Evolutionary conservation across 2,329 filamentous ascomycete genomes (phyloP).

Genomic region (Curvularia sp.): DNA sequence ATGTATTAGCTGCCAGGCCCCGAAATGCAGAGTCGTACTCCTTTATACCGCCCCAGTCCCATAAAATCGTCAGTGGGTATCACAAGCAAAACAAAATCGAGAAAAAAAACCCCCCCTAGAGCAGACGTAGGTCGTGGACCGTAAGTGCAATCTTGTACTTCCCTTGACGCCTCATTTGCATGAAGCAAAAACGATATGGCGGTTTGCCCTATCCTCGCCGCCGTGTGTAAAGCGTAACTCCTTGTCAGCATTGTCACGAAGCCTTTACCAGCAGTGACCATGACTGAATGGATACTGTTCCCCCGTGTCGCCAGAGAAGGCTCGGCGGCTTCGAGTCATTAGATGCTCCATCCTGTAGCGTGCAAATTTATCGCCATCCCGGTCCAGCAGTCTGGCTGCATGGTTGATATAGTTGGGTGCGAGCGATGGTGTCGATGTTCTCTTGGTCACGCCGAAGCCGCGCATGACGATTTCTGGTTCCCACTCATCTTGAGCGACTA

Average conservation of each 20-base stretch:
- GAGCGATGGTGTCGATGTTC: not conserved
- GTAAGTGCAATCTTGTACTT: too few relatives aligned
- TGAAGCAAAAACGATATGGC: not conserved
- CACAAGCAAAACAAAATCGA: too few relatives aligned
- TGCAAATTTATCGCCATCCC: constrained; percentile 16
- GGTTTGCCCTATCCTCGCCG: not conserved
- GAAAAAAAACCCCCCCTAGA: too few relatives aligned
- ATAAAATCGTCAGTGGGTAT: too few relatives aligned
- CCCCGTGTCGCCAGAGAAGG: not conserved
- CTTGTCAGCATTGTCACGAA: not conserved
- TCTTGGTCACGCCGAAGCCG: constrained; percentile 17
- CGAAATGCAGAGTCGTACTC: too few relatives aligned
- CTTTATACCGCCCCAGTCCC: too few relatives aligned
- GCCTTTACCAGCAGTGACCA: not conserved
- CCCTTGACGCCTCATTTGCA: too few relatives aligned
- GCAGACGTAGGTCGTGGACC: too few relatives aligned
- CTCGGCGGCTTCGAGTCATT: too few relatives aligned
- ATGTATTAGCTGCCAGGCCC: not conserved
- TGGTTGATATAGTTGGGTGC: constrained; percentile 6
- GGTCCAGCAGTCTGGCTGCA: constrained; percentile 15
- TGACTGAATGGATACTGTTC: not conserved
- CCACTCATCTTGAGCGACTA: constrained; percentile 14
- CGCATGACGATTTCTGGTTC: constrained; percentile 10
- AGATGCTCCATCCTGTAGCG: not conserved
- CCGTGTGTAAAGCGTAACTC: too few relatives aligned